Base-by-base conservation (phyloP, 139 green algal species). In the Mesotaenium endlicherianum region DNA sequence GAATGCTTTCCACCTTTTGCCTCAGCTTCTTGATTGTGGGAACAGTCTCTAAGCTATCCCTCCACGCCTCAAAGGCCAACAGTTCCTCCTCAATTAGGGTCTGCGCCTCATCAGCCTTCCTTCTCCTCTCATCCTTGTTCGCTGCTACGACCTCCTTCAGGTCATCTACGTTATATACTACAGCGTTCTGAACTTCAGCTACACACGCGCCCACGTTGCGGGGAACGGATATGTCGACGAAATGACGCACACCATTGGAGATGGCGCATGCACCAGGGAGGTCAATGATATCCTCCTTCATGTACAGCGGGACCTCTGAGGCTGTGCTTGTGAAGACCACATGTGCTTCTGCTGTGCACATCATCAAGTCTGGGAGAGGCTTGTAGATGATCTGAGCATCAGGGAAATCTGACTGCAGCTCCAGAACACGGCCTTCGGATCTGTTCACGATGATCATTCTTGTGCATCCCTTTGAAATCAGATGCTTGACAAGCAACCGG, bases 91-190 rank as follows among this genome's bases (percentile, higher is more conserved):
- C 59, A 30, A 87, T 83, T 3, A 92, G 38, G 26, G 31, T 17
- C 80, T 88, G 74, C 14, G 94, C 95, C 86, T 95, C 94, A 20
- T 77, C 55, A 4, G 94, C 94, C 20, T 94, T 94, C 31, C 86
- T 69, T 20, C 83, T 87, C 26, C 96, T 89, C 47, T 89, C 94
- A 82, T 95, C 93, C 91, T 97, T 98, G 91, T 99, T 99, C 60
- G 91, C 93, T 11, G 92, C 93, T 36, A 99, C 96, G 36, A 99
- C 95, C 91, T 98, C 97, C 90, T 97, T 97, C 38, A 99, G 87
- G 92, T 99, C 96, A 77, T 99, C 97, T 41, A 99, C 97, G 88
- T 99, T 99, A 93, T 97, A 99, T 42, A 98, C 95, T 53, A 93
- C 90, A 40, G 87, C 86, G 3, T 64, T 47, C 38, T 89, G 82